Conservation (phyloP, 441 rosid genomes). For the Arabidopsis hybrid region DNA sequence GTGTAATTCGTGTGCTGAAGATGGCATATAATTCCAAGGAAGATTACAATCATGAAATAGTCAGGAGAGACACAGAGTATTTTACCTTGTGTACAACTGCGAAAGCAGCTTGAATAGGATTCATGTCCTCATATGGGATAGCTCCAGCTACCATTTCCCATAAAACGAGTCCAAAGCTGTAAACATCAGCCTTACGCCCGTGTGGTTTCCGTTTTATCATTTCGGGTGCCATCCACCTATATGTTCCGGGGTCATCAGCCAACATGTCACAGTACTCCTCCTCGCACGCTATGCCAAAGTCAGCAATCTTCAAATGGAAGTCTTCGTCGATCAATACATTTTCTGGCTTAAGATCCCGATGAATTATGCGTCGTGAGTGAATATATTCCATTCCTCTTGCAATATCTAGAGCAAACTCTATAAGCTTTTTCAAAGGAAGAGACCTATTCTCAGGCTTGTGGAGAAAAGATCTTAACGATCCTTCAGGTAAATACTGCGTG, state of each 20-base stretch:
- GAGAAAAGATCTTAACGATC: constrained; percentile 92
- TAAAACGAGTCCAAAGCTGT: constrained; percentile 91
- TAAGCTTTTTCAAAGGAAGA: constrained; percentile 67
- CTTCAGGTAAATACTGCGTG: constrained; percentile 90
- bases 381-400: constrained; percentile 95
- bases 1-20: no score
- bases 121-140: constrained; percentile 95
- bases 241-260: constrained; percentile 98
- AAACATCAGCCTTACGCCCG: constrained; percentile 88
- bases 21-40: neutral
- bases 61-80: neutral
- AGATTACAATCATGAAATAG: constrained; percentile 10
- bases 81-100: constrained; percentile 94
- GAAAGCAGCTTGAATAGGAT: constrained; percentile 98
- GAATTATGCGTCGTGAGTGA: constrained; percentile 85
- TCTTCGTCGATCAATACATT: constrained; percentile 78
- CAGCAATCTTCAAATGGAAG: constrained; percentile 82
- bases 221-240: constrained; percentile 99
- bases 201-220: constrained; percentile 88
- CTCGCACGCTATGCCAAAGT: constrained; percentile 97
- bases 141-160: constrained; percentile 98
- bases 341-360: constrained; percentile 97
- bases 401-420: constrained; percentile 74
- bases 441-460: constrained; percentile 86
- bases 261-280: constrained; percentile 78